Evolutionary conservation across 1,139 yeast species (phyloP).

Genomic region (Kurtzmaniella quercitrusa): DNA sequence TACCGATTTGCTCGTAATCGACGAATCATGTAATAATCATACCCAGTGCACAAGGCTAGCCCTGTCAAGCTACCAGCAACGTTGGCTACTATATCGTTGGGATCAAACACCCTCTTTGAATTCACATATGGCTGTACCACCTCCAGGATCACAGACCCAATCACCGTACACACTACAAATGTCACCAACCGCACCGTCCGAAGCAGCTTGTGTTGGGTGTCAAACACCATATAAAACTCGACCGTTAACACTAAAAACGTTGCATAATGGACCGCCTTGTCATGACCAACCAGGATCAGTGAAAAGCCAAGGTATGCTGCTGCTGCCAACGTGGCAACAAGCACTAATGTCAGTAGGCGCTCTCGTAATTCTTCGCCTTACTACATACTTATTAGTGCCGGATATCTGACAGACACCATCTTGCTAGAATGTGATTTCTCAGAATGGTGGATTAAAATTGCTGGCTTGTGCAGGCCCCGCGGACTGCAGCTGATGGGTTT

Average conservation of each 20-base stretch:
- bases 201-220: slow-evolving; percentile 29
- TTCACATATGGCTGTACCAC: slow-evolving; percentile 41
- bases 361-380: not conserved
- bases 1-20: slow-evolving; percentile 2
- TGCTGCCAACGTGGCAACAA: slow-evolving; percentile 20
- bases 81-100: slow-evolving; percentile 43
- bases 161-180: slow-evolving; percentile 37
- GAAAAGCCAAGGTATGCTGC: slow-evolving; percentile 53
- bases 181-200: slow-evolving; percentile 40
- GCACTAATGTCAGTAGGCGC: slow-evolving; percentile 17
- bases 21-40: slow-evolving; percentile 4
- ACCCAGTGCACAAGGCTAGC: slow-evolving; percentile 14
- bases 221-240: slow-evolving; percentile 54
- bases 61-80: slow-evolving; percentile 32
- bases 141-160: slow-evolving; percentile 52
- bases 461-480: not conserved
- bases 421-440: not conserved
- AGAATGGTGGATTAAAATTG: not conserved
- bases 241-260: slow-evolving; percentile 48
- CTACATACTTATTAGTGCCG: slow-evolving; percentile 25
- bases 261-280: slow-evolving; percentile 48
- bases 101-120: slow-evolving; percentile 47
- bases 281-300: slow-evolving; percentile 42
- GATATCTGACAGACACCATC: slow-evolving; percentile 13
- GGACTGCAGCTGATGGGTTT: not conserved